Base-by-base conservation (phyloP, 371 early-diverging fungal species). In the Sanchytrium tribonematis region DNA sequence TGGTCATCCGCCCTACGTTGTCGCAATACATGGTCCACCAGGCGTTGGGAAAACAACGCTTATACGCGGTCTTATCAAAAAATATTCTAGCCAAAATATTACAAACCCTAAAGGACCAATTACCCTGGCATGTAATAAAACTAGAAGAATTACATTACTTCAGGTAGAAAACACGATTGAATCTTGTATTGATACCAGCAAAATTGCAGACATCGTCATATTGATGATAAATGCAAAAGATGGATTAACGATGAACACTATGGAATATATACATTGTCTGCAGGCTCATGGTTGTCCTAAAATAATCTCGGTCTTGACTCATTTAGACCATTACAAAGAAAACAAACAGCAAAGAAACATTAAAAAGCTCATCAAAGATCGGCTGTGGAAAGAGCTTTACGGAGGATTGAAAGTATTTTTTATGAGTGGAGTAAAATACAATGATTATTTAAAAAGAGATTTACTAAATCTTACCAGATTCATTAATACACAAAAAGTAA, bases 171-270 rank as follows among this genome's bases (percentile, higher is more conserved):
- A 93, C 76, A 97, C 98, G 74, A 82, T 98, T 74, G 91, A 95
- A 77, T 83, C 88, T 1, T 91, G 97, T 89, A 90, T 98, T 69
- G 98, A 98, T 78, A 80, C 92, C 29, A 92, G 91, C 68, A 99
- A 99, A 78, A 83, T 97, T 29, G 93, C 95, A 0, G 99, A 99
- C 79, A 76, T 98, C 70, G 91, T 98, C 0, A 82, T 99, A 32
- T 79, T 99, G 69, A 79, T 88, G 74, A 88, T 99, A 71, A 95
- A 98, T 76, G 96, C 94, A 1, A 87, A 86, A 74, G 95, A 88
- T 76, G 97, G 97, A 30, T 89, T 98, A 77, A 98, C 98, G 78
- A 97, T 96, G 95, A 98, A 97, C 83, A 97, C 97, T 0, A 97
- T 98, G 74, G 99, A 99, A 82, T 96, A 94, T 77, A 80, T 98